A percentile compares a stretch with the other conserved stretches of the same genome.
Evolutionary conservation across 2,329 filamentous ascomycete species (phyloP).

Genomic region (Emergomyces africanus): DNA sequence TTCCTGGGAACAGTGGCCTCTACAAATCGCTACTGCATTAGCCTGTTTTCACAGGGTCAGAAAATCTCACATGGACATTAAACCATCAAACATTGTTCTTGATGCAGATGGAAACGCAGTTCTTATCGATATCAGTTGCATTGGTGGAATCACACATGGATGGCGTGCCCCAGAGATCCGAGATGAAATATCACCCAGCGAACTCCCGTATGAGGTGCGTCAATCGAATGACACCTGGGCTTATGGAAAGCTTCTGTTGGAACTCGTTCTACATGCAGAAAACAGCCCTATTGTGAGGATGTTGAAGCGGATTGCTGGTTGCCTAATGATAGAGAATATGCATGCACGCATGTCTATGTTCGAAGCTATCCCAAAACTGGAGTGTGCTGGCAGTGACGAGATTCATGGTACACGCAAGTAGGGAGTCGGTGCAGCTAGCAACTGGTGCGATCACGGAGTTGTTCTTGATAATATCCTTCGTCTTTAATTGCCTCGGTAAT

Average conservation of each 20-base stretch:
- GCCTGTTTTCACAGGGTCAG: constrained; percentile 7
- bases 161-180: constrained; percentile 14
- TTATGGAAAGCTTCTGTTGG: constrained; percentile 7
- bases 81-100: constrained; percentile 14
- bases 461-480: no score
- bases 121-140: constrained; percentile 15
- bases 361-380: no score
- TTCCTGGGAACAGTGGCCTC: constrained; percentile 10
- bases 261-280: no score
- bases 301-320: no score
- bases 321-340: no score
- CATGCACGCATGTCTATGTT: no score
- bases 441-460: no score
- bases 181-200: constrained; percentile 10
- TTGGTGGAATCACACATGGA: constrained; percentile 11
- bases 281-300: no score
- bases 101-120: constrained; percentile 11
- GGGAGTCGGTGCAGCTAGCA: no score
- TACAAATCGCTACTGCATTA: constrained; percentile 12
- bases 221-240: constrained; percentile 13
- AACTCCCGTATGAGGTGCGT: constrained; percentile 12
- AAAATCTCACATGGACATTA: constrained; percentile 13
- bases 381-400: no score
- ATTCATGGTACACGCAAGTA: no score
- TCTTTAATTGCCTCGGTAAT: no score